A percentile compares a stretch with the other conserved stretches of the same genome.
These are phyloP conservation scores for Venturia asperata DNA, from an alignment of 2,329 filamentous ascomycete genomes.

Conservation along the genomic window DNA sequence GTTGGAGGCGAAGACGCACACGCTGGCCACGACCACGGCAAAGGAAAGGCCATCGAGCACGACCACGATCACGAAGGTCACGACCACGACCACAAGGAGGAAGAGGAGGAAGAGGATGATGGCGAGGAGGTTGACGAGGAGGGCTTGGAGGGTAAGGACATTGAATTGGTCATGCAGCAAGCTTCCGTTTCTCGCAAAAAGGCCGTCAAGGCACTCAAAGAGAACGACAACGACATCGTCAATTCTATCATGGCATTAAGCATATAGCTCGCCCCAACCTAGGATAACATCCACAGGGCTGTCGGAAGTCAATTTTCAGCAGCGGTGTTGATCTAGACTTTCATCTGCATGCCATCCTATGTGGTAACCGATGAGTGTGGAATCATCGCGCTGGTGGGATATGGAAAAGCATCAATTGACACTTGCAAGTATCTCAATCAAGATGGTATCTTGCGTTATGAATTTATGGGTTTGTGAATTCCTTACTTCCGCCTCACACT, in stretches of 20 bases:
- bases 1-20: constrained; percentile 68
- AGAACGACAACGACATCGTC: constrained; percentile 99
- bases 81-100: constrained; percentile 48
- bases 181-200: constrained; percentile 96
- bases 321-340: background rate
- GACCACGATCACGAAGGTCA: constrained; percentile 56
- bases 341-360: background rate
- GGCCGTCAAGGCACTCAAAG: constrained; percentile 95
- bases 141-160: constrained; percentile 97
- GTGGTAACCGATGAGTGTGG: background rate
- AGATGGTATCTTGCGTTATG: background rate
- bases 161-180: constrained; percentile 98
- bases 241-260: constrained; percentile 98
- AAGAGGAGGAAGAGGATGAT: constrained; percentile 80
- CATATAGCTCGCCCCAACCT: constrained; percentile 32
- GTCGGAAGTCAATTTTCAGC: background rate
- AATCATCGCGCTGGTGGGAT: background rate
- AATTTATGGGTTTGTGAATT: background rate
- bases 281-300: background rate
- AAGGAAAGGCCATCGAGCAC: constrained; percentile 60
- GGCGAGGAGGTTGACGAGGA: constrained; percentile 92
- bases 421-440: constrained; percentile 2
- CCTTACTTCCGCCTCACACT: background rate
- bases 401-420: background rate
- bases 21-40: constrained; percentile 67